phyloP scores from a whole-genome alignment of 1,284 basidiomycete species.

The Abortiporus biennis region DNA sequence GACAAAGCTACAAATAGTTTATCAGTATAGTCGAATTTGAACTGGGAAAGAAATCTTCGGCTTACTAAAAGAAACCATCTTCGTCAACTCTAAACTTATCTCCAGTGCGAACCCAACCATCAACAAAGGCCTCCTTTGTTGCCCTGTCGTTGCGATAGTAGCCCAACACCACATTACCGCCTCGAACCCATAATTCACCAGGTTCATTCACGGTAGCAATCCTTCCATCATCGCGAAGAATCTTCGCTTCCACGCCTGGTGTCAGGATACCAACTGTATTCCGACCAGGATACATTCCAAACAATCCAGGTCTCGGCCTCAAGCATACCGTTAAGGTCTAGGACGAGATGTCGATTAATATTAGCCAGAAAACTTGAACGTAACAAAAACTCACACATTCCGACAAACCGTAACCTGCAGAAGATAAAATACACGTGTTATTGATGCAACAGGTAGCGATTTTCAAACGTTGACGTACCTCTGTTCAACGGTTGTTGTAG shows the following conservation, averaged over 20 bases:
- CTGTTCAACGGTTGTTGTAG: conserved; percentile 30
- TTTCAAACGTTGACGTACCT: conserved; percentile 31
- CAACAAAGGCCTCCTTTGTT: conserved; percentile 53
- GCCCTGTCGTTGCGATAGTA: conserved; percentile 67
- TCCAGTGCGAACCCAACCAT: conserved; percentile 67
- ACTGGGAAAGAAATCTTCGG: conserved; percentile 6
- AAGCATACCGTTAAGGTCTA: conserved; percentile 52
- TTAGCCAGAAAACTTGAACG: neutral
- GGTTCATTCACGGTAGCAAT: conserved; percentile 48
- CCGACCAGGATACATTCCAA: conserved; percentile 30
- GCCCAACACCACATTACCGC: conserved; percentile 48
- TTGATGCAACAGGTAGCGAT: conserved; percentile 31
- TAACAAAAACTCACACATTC: conserved; percentile 47
- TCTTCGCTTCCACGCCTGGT: conserved; percentile 55
- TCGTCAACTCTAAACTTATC: conserved; percentile 57
- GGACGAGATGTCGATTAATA: conserved; percentile 2
- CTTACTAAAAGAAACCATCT: conserved; percentile 58
- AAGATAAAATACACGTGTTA: neutral
- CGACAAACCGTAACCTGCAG: conserved; percentile 66
- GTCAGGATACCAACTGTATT: conserved; percentile 53
- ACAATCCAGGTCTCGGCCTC: conserved; percentile 36
- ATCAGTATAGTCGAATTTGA: neutral
- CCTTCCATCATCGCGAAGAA: conserved; percentile 53
- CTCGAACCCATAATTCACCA: conserved; percentile 58
- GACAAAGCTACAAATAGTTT: conserved; percentile 38